Conservation (phyloP, 306 rosid genomes). For the Biancaea sappan region DNA sequence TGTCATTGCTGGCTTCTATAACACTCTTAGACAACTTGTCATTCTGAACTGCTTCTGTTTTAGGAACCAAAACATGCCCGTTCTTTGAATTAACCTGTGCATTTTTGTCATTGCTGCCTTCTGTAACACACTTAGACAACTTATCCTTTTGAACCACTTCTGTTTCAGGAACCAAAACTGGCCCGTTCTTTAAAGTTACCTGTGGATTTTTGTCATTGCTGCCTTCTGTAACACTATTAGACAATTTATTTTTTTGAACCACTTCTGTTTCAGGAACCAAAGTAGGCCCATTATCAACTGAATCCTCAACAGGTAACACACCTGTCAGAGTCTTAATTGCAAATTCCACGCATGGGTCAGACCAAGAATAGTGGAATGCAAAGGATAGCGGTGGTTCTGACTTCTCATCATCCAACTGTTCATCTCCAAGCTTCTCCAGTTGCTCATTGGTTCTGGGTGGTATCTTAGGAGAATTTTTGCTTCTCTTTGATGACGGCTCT, state of each 20-base stretch:
- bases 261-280: conserved; percentile 33
- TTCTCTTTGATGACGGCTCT: conserved; percentile 38
- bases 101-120: conserved; percentile 43
- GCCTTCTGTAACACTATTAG: conserved; percentile 37
- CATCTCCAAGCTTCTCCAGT: conserved; percentile 39
- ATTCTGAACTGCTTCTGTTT: conserved; percentile 33
- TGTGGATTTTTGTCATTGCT: conserved; percentile 37
- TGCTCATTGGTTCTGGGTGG: conserved; percentile 31
- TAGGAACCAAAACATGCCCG: conserved; percentile 32
- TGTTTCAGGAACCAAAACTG: conserved; percentile 36
- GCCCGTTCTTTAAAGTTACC: conserved; percentile 31
- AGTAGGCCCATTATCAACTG: conserved; percentile 37
- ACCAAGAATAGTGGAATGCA: conserved; percentile 78
- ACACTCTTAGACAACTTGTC: conserved; percentile 36
- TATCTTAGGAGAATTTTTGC: conserved; percentile 35
- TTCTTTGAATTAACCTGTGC: conserved; percentile 26
- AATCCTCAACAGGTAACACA: conserved; percentile 57
- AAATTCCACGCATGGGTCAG: conserved; percentile 81
- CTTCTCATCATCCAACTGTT: conserved; percentile 44
- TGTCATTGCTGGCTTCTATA: conserved; percentile 38
- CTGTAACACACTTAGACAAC: conserved; percentile 31
- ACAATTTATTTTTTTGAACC: conserved; percentile 31
- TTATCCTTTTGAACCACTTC: conserved; percentile 35
- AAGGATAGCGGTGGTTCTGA: conserved; percentile 56
- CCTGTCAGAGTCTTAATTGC: conserved; percentile 80